Evolutionary conservation across 2,329 filamentous ascomycete genomes (phyloP).

Genomic region (Paecilomyces dactylethromorphus): DNA sequence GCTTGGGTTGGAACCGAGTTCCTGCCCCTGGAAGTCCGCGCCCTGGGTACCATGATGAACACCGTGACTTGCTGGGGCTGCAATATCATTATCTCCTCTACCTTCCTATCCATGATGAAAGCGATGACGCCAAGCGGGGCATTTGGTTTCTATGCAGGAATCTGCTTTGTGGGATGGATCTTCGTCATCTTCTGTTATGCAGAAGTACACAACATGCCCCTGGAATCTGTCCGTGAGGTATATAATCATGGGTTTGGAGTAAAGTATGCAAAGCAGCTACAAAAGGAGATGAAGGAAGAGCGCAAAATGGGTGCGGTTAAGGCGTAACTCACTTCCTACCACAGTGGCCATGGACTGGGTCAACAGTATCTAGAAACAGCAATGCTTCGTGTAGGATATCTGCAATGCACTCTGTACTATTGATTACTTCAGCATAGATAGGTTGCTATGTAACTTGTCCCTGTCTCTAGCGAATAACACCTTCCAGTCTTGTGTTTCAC

Average conservation of each 20-base stretch:
- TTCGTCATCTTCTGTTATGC: constrained; percentile 47
- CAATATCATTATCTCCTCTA: constrained; percentile 45
- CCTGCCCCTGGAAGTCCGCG: constrained; percentile 43
- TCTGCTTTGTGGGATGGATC: constrained; percentile 43
- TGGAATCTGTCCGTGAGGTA: constrained; percentile 49
- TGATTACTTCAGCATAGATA: too few relatives aligned
- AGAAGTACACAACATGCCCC: constrained; percentile 49
- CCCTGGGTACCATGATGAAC: constrained; percentile 43
- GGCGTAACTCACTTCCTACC: neutral
- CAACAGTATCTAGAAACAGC: neutral
- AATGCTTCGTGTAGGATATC: neutral
- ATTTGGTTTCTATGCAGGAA: constrained; percentile 46
- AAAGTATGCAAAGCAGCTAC: constrained; percentile 32
- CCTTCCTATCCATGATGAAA: constrained; percentile 46
- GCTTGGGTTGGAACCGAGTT: constrained; percentile 45
- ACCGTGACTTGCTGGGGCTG: constrained; percentile 38
- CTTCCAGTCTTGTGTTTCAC: too few relatives aligned
- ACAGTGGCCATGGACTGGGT: neutral
- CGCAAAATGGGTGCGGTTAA: neutral
- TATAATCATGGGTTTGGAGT: constrained; percentile 46
- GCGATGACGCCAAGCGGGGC: constrained; percentile 42
- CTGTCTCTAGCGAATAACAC: too few relatives aligned
- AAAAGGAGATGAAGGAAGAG: constrained; percentile 22
- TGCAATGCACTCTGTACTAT: too few relatives aligned
- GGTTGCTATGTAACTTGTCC: too few relatives aligned